Conservation (phyloP, 1,284 basidiomycete genomes). For the Papiliotrema flavescens region DNA sequence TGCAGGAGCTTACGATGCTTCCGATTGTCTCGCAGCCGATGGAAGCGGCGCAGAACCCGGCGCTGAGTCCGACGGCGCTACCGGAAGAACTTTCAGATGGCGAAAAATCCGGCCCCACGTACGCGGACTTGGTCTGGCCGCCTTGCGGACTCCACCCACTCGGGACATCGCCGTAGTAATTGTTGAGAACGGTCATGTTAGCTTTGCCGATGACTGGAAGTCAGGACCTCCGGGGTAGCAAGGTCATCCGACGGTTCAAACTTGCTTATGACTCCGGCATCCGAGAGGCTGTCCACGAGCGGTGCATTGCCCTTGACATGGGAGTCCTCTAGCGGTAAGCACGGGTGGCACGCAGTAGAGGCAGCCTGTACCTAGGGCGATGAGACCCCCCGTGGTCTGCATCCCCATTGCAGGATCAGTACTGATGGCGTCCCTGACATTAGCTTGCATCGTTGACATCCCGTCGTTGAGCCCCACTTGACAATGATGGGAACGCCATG, state of each 20-base stretch:
- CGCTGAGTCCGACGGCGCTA: conserved; percentile 1
- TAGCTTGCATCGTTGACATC: neutral
- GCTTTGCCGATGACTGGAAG: conserved; percentile 3
- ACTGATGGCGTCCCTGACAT: neutral
- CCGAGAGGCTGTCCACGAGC: neutral
- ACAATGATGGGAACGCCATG: conserved; percentile 27
- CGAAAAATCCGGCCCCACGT: neutral
- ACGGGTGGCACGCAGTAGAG: neutral
- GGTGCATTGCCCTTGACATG: neutral
- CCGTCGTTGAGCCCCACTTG: conserved; percentile 10
- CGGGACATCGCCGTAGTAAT: neutral
- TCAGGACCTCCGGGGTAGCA: neutral
- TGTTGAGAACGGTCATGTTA: neutral
- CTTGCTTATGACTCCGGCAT: conserved; percentile 5
- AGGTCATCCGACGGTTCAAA: neutral
- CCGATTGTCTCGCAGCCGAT: conserved; percentile 4
- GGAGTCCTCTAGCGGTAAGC: neutral
- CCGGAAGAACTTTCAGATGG: neutral
- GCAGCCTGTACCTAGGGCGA: neutral
- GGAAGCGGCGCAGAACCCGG: conserved; percentile 1
- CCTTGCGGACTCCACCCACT: conserved; percentile 3
- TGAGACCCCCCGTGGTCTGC: neutral
- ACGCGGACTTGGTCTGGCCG: neutral
- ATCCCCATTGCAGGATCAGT: neutral
- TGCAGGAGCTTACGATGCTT: conserved; percentile 9